These are phyloP conservation scores for Alternaria postmessia DNA, from an alignment of 2,329 filamentous ascomycete species.

Conservation along the genomic window DNA sequence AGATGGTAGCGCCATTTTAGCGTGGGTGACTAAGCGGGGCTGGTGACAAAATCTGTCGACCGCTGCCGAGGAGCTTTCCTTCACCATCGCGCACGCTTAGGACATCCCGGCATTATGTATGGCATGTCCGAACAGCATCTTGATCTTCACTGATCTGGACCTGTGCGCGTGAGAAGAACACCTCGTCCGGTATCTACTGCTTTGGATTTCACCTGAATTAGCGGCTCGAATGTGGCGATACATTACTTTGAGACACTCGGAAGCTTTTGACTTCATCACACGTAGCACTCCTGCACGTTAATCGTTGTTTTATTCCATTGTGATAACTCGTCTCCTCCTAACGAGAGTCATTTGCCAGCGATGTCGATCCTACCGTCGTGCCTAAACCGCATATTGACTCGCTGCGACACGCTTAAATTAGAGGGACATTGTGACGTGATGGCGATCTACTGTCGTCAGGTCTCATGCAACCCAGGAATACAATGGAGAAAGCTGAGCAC, in stretches of 20 bases:
- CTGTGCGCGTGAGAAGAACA: constrained; percentile 56
- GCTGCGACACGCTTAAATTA: neutral
- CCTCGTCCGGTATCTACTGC: constrained; percentile 62
- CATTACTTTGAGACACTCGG: constrained; percentile 33
- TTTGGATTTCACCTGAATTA: constrained; percentile 59
- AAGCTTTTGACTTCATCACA: neutral
- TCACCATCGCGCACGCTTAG: constrained; percentile 49
- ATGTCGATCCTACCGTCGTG: neutral
- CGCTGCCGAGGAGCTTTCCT: constrained; percentile 22
- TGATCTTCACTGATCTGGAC: constrained; percentile 56
- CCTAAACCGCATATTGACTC: neutral
- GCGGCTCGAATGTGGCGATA: constrained; percentile 62
- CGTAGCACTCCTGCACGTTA: neutral
- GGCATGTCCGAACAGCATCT: constrained; percentile 45
- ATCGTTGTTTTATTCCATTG: neutral
- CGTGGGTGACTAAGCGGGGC: constrained; percentile 44
- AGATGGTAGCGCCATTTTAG: constrained; percentile 31
- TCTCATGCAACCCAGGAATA: neutral
- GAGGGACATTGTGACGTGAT: neutral
- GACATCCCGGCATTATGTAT: constrained; percentile 43
- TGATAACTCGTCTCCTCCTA: neutral
- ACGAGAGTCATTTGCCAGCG: neutral
- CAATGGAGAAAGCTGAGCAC: neutral
- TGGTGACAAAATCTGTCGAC: constrained; percentile 34
- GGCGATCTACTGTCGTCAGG: neutral